Conservation (phyloP, 2,329 filamentous ascomycete species). For the Aspergillus pseudoviridinutans region DNA sequence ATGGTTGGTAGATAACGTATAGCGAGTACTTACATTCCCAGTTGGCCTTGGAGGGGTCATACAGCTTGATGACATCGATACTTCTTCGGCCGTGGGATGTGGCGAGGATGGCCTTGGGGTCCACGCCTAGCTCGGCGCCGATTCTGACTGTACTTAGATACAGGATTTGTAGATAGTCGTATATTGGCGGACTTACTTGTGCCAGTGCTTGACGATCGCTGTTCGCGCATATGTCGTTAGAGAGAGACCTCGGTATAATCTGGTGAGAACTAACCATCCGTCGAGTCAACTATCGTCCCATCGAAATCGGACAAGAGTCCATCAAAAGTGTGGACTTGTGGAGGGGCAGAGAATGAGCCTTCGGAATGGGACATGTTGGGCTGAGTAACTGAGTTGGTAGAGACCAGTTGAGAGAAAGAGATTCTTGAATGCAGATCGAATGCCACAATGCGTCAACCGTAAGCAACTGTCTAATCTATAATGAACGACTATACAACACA, state of each 20-base stretch:
- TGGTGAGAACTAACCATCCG: conserved; percentile 32
- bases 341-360: conserved; percentile 38
- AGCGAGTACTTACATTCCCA: conserved; percentile 72
- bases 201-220: conserved; percentile 65
- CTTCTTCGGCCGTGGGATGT: conserved; percentile 87
- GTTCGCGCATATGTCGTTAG: conserved; percentile 47
- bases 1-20: background rate
- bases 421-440: background rate
- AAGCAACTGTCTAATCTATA: too few relatives aligned
- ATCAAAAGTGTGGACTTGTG: conserved; percentile 38
- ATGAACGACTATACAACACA: too few relatives aligned
- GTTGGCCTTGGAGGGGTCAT: conserved; percentile 80
- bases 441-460: too few relatives aligned
- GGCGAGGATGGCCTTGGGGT: conserved; percentile 77
- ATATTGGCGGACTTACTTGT: conserved; percentile 44
- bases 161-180: background rate
- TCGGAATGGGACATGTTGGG: conserved; percentile 29
- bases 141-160: conserved; percentile 27
- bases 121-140: conserved; percentile 76
- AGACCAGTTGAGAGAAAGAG: background rate
- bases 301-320: conserved; percentile 48
- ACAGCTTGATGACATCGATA: conserved; percentile 77
- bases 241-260: conserved; percentile 18
- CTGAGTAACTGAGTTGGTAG: conserved; percentile 1
- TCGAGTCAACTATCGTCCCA: conserved; percentile 47